Conservation (phyloP, 2,329 filamentous ascomycete genomes). For the Trichoderma oligosporum region DNA sequence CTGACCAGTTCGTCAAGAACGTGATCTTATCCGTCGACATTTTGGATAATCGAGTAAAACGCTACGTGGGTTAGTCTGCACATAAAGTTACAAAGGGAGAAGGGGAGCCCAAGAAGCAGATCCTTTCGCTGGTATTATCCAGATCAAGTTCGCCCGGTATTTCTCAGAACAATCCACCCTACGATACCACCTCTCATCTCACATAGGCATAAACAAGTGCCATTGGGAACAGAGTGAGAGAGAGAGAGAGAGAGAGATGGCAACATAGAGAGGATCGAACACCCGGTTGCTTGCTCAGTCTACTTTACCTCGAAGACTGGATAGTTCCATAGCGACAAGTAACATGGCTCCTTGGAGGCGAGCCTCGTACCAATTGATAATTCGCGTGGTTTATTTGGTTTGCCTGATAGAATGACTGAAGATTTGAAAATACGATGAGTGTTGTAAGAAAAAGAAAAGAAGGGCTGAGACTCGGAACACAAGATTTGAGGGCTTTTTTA, state of each 20-base stretch:
- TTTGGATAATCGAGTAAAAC: slow-evolving; percentile 41
- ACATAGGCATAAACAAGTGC: too few relatives aligned
- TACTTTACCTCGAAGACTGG: slow-evolving; percentile 45
- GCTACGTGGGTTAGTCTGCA: slow-evolving; percentile 48
- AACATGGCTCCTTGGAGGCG: slow-evolving; percentile 19
- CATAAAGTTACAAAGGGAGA: slow-evolving; percentile 28
- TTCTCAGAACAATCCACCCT: slow-evolving; percentile 57
- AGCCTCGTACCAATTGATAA: slow-evolving; percentile 18
- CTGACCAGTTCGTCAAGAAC: slow-evolving; percentile 78
- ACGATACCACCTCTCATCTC: slow-evolving; percentile 22
- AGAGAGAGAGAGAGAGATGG: neutral
- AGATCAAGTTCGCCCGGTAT: slow-evolving; percentile 84
- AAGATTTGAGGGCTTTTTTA: neutral
- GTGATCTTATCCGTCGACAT: slow-evolving; percentile 85
- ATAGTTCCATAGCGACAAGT: slow-evolving; percentile 32
- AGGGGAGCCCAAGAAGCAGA: slow-evolving; percentile 63
- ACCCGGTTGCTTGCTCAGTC: slow-evolving; percentile 45
- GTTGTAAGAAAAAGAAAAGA: neutral
- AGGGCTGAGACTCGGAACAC: neutral
- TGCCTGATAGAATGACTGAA: neutral
- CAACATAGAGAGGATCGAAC: slow-evolving; percentile 31
- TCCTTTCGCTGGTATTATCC: slow-evolving; percentile 86
- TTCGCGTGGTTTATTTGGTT: neutral
- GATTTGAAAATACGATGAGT: neutral
- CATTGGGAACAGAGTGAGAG: too few relatives aligned